phyloP scores from a whole-genome alignment of 768 basidiomycete genomes.

The Trametopsis cervina region DNA sequence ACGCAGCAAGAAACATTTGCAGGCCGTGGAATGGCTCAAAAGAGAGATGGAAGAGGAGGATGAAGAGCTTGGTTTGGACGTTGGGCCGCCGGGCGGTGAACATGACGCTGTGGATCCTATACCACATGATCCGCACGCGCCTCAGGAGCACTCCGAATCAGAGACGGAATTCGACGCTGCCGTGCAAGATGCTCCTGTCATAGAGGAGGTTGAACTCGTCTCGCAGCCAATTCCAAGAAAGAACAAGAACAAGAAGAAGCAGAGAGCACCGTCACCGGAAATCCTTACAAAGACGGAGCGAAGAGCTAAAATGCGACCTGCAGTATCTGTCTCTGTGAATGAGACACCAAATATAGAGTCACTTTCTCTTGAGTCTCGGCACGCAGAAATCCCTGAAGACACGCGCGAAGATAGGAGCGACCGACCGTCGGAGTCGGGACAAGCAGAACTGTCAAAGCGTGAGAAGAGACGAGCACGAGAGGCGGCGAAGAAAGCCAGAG shows the following conservation, averaged over 20 bases:
- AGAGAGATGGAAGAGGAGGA: slow-evolving; percentile 75
- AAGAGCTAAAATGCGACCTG: neutral
- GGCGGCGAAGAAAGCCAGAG: slow-evolving; percentile 55
- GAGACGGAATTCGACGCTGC: slow-evolving; percentile 17
- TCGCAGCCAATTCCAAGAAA: neutral
- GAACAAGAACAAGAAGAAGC: slow-evolving; percentile 10
- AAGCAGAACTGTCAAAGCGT: slow-evolving; percentile 54
- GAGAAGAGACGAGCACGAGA: slow-evolving; percentile 78
- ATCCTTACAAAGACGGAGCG: slow-evolving; percentile 10
- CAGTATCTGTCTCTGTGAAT: neutral
- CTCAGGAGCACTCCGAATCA: no score
- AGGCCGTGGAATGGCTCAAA: slow-evolving; percentile 74
- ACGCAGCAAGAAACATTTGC: slow-evolving; percentile 88
- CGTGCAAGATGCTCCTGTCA: neutral
- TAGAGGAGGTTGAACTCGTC: neutral
- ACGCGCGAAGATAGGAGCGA: neutral
- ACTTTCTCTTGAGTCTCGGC: neutral
- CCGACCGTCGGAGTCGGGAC: slow-evolving; percentile 7
- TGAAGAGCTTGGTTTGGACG: slow-evolving; percentile 53
- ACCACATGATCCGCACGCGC: no score
- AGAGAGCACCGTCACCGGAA: slow-evolving; percentile 9
- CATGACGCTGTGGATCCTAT: no score
- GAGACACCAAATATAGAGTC: neutral
- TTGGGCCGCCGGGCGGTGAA: slow-evolving; percentile 28
- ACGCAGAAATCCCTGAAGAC: no score